Percentiles rank a stretch among this genome's conserved stretches.
These are phyloP conservation scores for Pseudozyma pruni DNA, from an alignment of 1,284 basidiomycete species.

Conservation along the genomic window DNA sequence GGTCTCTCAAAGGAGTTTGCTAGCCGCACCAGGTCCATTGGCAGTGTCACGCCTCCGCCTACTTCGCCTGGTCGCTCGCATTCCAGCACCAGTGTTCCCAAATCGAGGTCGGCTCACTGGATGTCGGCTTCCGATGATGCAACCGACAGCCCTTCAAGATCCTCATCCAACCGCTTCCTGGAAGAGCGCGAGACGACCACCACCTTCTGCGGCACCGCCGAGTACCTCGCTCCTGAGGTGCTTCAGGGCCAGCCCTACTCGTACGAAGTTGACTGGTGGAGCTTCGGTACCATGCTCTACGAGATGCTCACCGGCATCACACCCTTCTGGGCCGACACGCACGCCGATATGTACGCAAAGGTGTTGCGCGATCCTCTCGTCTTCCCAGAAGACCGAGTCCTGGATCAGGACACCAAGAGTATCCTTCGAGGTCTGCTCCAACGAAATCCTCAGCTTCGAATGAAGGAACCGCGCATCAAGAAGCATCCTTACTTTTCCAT, in stretches of 20 bases:
- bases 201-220: constrained; percentile 98
- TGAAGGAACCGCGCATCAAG: constrained; percentile 92
- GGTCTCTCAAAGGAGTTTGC: constrained; percentile 82
- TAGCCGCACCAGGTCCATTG: constrained; percentile 79
- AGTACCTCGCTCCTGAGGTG: constrained; percentile 99
- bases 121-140: constrained; percentile 77
- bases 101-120: constrained; percentile 85
- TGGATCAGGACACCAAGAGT: constrained; percentile 93
- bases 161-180: constrained; percentile 80
- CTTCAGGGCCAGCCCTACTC: constrained; percentile 97
- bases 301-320: constrained; percentile 99
- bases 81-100: constrained; percentile 72
- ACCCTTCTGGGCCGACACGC: constrained; percentile 95
- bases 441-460: constrained; percentile 86
- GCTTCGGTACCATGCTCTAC: constrained; percentile 95
- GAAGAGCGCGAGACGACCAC: constrained; percentile 98
- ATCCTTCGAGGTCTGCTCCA: constrained; percentile 93
- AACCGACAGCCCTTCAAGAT: constrained; percentile 12
- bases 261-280: constrained; percentile 99
- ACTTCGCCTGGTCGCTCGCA: constrained; percentile 69
- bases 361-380: constrained; percentile 86
- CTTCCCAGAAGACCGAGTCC: constrained; percentile 86
- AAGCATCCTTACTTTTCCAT: constrained; percentile 93
- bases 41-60: constrained; percentile 83
- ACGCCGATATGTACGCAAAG: constrained; percentile 92